Conservation (phyloP, 208 protist species). For the Porcisia deanei region DNA sequence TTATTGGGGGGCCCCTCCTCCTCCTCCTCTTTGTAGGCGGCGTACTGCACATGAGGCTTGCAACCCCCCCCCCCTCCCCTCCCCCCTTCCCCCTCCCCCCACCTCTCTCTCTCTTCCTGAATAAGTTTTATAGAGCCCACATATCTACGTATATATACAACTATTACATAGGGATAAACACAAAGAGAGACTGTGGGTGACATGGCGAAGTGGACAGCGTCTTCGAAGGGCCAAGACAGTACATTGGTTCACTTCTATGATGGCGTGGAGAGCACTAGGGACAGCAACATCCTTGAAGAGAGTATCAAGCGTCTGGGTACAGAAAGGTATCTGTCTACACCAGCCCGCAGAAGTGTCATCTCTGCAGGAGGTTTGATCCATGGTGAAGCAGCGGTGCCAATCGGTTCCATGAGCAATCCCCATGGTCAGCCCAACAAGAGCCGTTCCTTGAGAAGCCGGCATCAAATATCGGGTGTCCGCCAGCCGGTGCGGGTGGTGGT, state of each 20-base stretch:
- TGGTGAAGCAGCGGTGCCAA: not conserved
- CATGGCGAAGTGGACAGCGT: not conserved
- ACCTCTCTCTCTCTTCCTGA: not conserved
- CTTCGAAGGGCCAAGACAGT: not conserved
- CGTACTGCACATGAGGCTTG: not conserved
- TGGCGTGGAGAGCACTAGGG: conserved; percentile 16
- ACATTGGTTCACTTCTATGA: conserved; percentile 7
- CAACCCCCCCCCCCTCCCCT: not conserved
- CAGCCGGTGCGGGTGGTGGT: not conserved
- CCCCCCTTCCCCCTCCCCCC: not conserved
- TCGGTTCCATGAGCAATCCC: too few species aligned
- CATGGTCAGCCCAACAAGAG: not conserved
- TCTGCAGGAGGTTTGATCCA: not conserved
- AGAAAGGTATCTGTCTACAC: not conserved
- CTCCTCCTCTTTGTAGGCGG: not conserved
- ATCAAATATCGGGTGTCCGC: not conserved
- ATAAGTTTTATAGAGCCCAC: not conserved
- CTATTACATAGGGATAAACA: too few species aligned
- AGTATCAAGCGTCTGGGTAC: not conserved
- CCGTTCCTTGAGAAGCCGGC: not conserved
- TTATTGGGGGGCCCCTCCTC: not conserved
- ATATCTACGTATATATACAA: not conserved
- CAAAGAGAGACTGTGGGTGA: too few species aligned
- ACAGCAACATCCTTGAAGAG: conserved; percentile 11
- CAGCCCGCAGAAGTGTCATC: not conserved